phyloP scores from a whole-genome alignment of 805 yeast genomes.

The Candida loeiensis region DNA sequence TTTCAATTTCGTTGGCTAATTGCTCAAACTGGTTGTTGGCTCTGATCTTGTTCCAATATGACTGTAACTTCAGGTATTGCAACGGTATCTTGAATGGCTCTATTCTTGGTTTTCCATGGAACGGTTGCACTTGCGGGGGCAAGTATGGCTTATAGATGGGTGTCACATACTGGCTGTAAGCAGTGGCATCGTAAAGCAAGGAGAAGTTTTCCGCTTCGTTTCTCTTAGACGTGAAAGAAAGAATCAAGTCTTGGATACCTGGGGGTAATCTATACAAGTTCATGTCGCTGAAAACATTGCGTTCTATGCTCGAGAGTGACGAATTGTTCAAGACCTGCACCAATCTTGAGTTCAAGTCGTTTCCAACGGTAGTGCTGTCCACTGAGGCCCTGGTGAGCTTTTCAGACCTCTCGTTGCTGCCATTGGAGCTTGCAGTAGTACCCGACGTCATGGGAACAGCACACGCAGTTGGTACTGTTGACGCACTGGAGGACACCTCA shows the following conservation, averaged over 20 bases:
- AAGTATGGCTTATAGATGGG: constrained; percentile 34
- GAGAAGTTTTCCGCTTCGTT: constrained; percentile 20
- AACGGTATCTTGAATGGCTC: constrained; percentile 30
- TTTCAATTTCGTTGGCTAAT: constrained; percentile 28
- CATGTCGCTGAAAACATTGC: constrained; percentile 32
- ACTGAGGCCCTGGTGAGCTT: background rate
- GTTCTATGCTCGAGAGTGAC: constrained; percentile 27
- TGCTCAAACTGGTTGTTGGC: constrained; percentile 31
- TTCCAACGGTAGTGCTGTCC: constrained; percentile 1
- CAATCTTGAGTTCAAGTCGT: constrained; percentile 11
- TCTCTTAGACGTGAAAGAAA: constrained; percentile 37
- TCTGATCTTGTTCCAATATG: constrained; percentile 40
- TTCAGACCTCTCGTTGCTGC: background rate
- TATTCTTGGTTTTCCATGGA: constrained; percentile 3
- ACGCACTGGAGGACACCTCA: background rate
- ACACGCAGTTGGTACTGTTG: constrained; percentile 6
- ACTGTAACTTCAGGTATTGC: constrained; percentile 32
- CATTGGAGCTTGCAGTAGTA: background rate
- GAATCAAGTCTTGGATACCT: constrained; percentile 40
- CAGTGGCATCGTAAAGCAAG: constrained; percentile 20
- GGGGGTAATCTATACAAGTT: constrained; percentile 36
- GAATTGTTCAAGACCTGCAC: constrained; percentile 31
- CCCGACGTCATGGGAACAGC: constrained; percentile 1
- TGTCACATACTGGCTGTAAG: constrained; percentile 23
- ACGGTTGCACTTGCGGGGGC: constrained; percentile 21